phyloP scores from a whole-genome alignment of 257 asterid genomes.

The Anisodus acutangulus region DNA sequence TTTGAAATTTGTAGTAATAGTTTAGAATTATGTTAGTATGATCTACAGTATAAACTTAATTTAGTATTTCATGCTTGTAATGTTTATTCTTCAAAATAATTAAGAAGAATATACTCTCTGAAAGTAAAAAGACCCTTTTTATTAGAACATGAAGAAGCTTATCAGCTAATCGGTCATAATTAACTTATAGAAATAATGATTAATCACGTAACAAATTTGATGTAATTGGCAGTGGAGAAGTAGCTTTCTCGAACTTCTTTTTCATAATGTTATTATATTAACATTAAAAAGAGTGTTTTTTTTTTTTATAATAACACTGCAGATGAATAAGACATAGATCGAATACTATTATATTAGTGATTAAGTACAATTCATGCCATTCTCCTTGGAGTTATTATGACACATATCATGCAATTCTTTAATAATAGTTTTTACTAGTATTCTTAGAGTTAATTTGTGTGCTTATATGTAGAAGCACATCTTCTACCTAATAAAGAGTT shows the following conservation, averaged over 20 bases:
- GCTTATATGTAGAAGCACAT: no score
- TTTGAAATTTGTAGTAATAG: no score
- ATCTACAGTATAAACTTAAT: no score
- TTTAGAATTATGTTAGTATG: no score
- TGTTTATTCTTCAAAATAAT: no score
- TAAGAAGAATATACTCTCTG: no score
- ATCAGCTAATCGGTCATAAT: background rate
- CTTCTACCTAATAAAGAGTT: no score
- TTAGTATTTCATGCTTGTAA: no score
- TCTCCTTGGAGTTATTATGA: background rate
- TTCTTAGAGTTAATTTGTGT: background rate
- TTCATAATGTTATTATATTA: background rate
- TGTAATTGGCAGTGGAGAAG: background rate
- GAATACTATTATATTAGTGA: background rate
- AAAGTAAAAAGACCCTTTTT: background rate
- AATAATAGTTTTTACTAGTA: no score
- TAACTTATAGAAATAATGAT: background rate
- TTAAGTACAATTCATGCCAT: background rate
- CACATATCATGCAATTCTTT: background rate
- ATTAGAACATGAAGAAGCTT: background rate
- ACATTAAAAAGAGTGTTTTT: background rate
- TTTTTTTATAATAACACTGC: background rate
- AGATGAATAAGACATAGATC: background rate
- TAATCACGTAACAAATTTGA: background rate
- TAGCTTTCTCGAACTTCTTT: background rate